Evolutionary conservation across 495 filamentous ascomycete species (phyloP).

Genomic region (Aspergillus cavernicola): DNA sequence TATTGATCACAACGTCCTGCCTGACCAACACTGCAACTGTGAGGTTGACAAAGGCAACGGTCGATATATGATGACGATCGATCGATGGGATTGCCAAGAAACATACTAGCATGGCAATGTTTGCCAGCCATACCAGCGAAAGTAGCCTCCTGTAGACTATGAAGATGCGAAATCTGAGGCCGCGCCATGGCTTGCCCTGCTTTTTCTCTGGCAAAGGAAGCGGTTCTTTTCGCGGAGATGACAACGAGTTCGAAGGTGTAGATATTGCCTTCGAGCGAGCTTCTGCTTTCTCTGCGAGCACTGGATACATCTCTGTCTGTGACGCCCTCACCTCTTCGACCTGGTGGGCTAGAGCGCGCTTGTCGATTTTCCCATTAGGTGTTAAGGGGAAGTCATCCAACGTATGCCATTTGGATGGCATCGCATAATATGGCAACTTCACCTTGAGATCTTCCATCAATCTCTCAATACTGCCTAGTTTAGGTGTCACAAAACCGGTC

Average conservation of each 20-base stretch:
- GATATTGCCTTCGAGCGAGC: background rate
- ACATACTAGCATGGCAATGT: slow-evolving; percentile 9
- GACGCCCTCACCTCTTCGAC: background rate
- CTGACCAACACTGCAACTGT: slow-evolving; percentile 38
- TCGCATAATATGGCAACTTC: slow-evolving; percentile 8
- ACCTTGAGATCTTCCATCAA: background rate
- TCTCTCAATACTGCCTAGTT: background rate
- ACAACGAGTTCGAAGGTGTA: background rate
- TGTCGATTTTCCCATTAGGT: slow-evolving; percentile 8
- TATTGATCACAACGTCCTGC: slow-evolving; percentile 56
- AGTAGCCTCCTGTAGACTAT: slow-evolving; percentile 16
- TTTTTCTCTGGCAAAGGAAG: background rate
- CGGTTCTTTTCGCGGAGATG: slow-evolving; percentile 1
- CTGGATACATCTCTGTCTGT: background rate
- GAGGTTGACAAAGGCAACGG: slow-evolving; percentile 31
- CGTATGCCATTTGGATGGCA: slow-evolving; percentile 2
- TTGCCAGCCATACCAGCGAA: slow-evolving; percentile 14
- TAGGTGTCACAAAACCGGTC: background rate
- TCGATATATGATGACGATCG: background rate
- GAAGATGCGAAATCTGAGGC: slow-evolving; percentile 13
- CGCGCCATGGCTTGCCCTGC: background rate
- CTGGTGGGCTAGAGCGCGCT: slow-evolving; percentile 1
- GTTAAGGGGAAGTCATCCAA: slow-evolving; percentile 4
- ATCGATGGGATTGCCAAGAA: slow-evolving; percentile 8
- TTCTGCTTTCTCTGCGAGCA: background rate